phyloP scores from a whole-genome alignment of 2,329 filamentous ascomycete species.

The Penicillium crustosum region DNA sequence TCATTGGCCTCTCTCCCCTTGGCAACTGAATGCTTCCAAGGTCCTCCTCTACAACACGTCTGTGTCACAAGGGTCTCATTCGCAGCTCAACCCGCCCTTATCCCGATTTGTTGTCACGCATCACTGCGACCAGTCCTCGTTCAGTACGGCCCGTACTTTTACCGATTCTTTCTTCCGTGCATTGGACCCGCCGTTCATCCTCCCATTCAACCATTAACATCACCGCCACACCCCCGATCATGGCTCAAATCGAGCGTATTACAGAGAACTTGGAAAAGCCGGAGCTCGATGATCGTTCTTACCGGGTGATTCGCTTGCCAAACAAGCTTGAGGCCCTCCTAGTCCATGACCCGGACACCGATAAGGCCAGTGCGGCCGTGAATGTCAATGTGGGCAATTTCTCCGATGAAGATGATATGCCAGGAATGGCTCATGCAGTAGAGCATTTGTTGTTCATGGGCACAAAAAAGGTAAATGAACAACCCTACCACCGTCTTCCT shows the following conservation, averaged over 20 bases:
- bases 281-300: slow-evolving; percentile 78
- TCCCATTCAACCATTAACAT: slow-evolving; percentile 22
- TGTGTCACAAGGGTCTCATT: slow-evolving; percentile 24
- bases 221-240: slow-evolving; percentile 24
- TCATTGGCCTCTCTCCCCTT: slow-evolving; percentile 21
- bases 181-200: slow-evolving; percentile 18
- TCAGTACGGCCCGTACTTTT: slow-evolving; percentile 3
- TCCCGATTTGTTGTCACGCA: slow-evolving; percentile 15
- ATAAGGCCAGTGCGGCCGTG: slow-evolving; percentile 93
- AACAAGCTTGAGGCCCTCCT: slow-evolving; percentile 90
- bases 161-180: slow-evolving; percentile 8
- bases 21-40: slow-evolving; percentile 36
- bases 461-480: slow-evolving; percentile 72
- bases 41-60: slow-evolving; percentile 35
- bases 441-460: slow-evolving; percentile 99
- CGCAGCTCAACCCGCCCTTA: slow-evolving; percentile 18
- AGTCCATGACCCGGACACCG: slow-evolving; percentile 90
- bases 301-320: slow-evolving; percentile 78
- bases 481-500: neutral
- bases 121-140: slow-evolving; percentile 5
- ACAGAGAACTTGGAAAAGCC: slow-evolving; percentile 79
- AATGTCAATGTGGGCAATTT: slow-evolving; percentile 97
- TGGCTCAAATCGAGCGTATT: slow-evolving; percentile 47
- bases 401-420: slow-evolving; percentile 86
- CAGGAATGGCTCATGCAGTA: slow-evolving; percentile 91